Conservation (phyloP, 805 yeast species). For the Pichia insulana region DNA sequence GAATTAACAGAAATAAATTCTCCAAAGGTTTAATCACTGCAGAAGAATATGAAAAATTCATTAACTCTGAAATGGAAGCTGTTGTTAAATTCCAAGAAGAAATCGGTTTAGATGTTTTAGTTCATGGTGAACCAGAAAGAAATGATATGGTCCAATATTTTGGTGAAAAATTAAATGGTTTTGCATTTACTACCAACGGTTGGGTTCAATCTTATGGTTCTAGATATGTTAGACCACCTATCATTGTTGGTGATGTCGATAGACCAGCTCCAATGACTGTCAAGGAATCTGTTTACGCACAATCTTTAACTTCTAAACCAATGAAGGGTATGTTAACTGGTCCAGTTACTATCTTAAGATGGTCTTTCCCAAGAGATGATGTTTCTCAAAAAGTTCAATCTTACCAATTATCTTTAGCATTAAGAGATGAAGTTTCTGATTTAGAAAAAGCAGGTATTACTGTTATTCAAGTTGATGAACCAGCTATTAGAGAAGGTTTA, state of each 20-base stretch:
- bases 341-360: constrained; percentile 98
- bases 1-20: constrained; percentile 97
- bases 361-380: constrained; percentile 99
- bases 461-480: constrained; percentile 99
- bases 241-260: constrained; percentile 97
- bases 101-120: constrained; percentile 94
- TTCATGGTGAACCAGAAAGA: constrained; percentile 99
- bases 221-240: constrained; percentile 99
- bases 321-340: constrained; percentile 99
- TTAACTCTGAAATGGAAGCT: constrained; percentile 89
- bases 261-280: constrained; percentile 98
- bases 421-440: constrained; percentile 97
- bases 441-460: constrained; percentile 97
- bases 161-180: constrained; percentile 98
- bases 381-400: constrained; percentile 89
- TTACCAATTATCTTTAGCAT: constrained; percentile 92
- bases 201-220: constrained; percentile 99
- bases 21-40: constrained; percentile 93
- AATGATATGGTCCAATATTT: constrained; percentile 99
- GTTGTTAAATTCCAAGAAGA: constrained; percentile 99
- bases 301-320: constrained; percentile 89
- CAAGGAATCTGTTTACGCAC: constrained; percentile 98
- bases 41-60: constrained; percentile 93
- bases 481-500: constrained; percentile 99
- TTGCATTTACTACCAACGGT: constrained; percentile 97